Evolutionary conservation across 2,329 filamentous ascomycete genomes (phyloP).

Genomic region (Fusarium cyanostomum): DNA sequence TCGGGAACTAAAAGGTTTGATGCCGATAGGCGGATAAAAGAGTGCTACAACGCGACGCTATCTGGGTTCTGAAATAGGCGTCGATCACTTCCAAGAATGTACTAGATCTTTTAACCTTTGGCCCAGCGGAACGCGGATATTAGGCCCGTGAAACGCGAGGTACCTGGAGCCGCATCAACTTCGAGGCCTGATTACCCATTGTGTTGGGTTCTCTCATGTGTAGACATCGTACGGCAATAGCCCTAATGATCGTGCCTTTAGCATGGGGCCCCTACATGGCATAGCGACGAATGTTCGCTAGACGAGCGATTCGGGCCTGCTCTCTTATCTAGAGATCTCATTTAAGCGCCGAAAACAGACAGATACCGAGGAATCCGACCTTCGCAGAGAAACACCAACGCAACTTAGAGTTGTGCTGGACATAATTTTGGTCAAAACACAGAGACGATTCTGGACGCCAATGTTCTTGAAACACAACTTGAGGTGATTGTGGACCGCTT

Average conservation of each 20-base stretch:
- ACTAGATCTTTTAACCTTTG: neutral
- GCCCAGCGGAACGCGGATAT: neutral
- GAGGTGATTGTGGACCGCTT: neutral
- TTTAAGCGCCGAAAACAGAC: no score
- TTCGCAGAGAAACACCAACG: no score
- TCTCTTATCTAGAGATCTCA: no score
- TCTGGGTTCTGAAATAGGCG: neutral
- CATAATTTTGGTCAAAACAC: no score
- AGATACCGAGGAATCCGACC: no score
- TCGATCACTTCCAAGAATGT: neutral
- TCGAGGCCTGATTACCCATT: no score
- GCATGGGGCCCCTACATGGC: no score
- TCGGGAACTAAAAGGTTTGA: neutral
- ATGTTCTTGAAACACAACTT: neutral
- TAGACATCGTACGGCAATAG: no score
- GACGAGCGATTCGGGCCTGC: no score
- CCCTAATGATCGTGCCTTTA: neutral
- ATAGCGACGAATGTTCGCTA: no score
- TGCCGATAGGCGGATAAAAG: neutral
- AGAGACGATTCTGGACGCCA: neutral
- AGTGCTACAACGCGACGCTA: neutral
- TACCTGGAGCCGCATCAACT: conserved; percentile 5
- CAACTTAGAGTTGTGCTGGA: no score
- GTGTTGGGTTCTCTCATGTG: no score
- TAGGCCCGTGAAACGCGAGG: neutral